Percentiles rank a stretch among this genome's conserved stretches.
These are phyloP conservation scores for Backusella parvicylindrica DNA, from an alignment of 192 early-diverging fungal genomes.

Conservation along the genomic window DNA sequence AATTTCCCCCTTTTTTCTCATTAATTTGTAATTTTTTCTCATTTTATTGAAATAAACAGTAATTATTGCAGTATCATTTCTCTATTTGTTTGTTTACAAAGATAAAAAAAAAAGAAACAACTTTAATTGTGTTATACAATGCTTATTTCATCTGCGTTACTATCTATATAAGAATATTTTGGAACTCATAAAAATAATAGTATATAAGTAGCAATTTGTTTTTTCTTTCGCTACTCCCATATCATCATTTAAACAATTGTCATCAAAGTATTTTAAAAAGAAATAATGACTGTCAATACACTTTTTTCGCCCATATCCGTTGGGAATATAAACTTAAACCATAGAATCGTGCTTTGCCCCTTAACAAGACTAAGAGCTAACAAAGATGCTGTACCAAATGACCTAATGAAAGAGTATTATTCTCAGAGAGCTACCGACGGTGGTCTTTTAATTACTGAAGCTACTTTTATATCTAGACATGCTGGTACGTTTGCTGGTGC, in stretches of 20 bases:
- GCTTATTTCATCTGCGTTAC: neutral
- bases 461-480: constrained; percentile 7
- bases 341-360: constrained; percentile 22
- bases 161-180: neutral
- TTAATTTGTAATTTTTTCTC: too few species aligned
- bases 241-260: neutral
- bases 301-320: constrained; percentile 22
- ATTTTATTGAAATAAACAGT: too few species aligned
- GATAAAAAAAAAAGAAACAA: neutral
- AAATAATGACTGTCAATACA: neutral
- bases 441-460: constrained; percentile 26
- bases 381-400: constrained; percentile 7
- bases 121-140: neutral
- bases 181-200: neutral
- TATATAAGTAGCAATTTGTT: neutral
- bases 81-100: too few species aligned
- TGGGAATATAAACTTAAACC: constrained; percentile 7
- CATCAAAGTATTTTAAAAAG: neutral
- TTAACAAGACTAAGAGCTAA: constrained; percentile 11
- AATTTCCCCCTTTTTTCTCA: too few species aligned
- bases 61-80: too few species aligned
- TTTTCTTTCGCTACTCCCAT: neutral
- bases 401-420: constrained; percentile 16
- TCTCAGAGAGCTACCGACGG: constrained; percentile 17
- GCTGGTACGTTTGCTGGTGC: constrained; percentile 16